Percentiles rank a stretch among this genome's conserved stretches.
These are phyloP conservation scores for Zygosaccharomyces gambellarensis DNA, from an alignment of 805 yeast genomes.

Conservation along the genomic window DNA sequence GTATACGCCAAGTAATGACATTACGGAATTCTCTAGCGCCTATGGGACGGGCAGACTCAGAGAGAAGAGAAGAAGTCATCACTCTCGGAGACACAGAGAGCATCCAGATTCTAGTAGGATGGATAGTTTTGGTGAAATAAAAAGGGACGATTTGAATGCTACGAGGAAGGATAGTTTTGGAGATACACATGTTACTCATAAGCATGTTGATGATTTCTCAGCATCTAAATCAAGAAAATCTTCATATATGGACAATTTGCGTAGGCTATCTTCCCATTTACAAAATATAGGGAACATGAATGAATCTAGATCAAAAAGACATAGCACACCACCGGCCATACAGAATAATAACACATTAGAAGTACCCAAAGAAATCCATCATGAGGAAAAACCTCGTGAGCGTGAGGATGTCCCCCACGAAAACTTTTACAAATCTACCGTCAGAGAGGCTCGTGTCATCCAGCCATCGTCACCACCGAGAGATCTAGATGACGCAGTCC, in stretches of 20 bases:
- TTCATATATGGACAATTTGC: constrained; percentile 26
- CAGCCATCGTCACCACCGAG: constrained; percentile 2
- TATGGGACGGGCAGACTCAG: constrained; percentile 35
- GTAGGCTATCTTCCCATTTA: constrained; percentile 28
- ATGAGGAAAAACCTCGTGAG: background rate
- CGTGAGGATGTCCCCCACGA: background rate
- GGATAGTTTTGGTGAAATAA: background rate
- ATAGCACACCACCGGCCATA: constrained; percentile 3
- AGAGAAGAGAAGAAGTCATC: constrained; percentile 12
- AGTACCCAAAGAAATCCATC: background rate
- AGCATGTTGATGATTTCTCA: background rate
- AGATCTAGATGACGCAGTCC: background rate
- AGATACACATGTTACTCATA: background rate
- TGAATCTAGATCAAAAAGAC: constrained; percentile 2
- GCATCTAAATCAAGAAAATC: constrained; percentile 1
- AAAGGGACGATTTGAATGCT: background rate
- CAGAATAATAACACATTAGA: background rate
- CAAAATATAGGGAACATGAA: constrained; percentile 1
- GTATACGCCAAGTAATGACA: constrained; percentile 31
- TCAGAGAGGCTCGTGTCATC: constrained; percentile 8
- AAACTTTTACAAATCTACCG: background rate
- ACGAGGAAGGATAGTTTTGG: background rate
- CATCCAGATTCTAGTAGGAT: background rate
- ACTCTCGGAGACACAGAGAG: constrained; percentile 1
- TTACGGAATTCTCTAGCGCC: constrained; percentile 29